Evolutionary conservation across 2,329 filamentous ascomycete genomes (phyloP).

Genomic region (Hypocrella siamensis): DNA sequence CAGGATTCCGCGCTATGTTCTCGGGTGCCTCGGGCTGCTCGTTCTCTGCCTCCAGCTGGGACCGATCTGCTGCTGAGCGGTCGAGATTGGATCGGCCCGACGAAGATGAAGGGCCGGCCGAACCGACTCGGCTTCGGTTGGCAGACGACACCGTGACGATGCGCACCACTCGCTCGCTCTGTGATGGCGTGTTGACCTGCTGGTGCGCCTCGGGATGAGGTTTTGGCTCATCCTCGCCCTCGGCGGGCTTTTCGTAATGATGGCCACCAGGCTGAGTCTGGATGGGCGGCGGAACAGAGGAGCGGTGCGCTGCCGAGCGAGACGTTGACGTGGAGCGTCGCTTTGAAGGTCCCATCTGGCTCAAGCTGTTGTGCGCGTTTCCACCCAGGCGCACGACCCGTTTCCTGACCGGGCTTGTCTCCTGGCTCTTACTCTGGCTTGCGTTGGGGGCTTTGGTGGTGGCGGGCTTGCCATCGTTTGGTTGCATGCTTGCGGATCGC

Average conservation of each 20-base stretch:
- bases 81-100: constrained; percentile 19
- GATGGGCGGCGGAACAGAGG: constrained; percentile 16
- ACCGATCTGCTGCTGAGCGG: constrained; percentile 17
- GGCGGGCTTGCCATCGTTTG: constrained; percentile 10
- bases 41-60: constrained; percentile 24
- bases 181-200: constrained; percentile 38
- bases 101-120: constrained; percentile 19
- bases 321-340: constrained; percentile 37
- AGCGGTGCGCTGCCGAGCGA: constrained; percentile 11
- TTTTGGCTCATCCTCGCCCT: constrained; percentile 23
- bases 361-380: constrained; percentile 28
- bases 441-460: constrained; percentile 3
- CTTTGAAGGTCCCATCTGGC: constrained; percentile 22
- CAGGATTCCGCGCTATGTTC: constrained; percentile 31
- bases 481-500: constrained; percentile 31
- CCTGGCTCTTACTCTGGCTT: constrained; percentile 22
- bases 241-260: constrained; percentile 24
- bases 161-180: constrained; percentile 36
- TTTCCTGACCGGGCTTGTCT: constrained; percentile 38
- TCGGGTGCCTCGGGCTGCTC: constrained; percentile 32
- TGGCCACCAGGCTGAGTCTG: too few species aligned
- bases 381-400: constrained; percentile 41
- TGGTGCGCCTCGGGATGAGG: constrained; percentile 17
- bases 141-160: constrained; percentile 37
- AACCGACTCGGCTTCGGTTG: constrained; percentile 20